Evolutionary conservation across 2,329 filamentous ascomycete genomes (phyloP), one percentile per base, ranked within the genome.

Genomic region (Tympanopsis confertula): DNA sequence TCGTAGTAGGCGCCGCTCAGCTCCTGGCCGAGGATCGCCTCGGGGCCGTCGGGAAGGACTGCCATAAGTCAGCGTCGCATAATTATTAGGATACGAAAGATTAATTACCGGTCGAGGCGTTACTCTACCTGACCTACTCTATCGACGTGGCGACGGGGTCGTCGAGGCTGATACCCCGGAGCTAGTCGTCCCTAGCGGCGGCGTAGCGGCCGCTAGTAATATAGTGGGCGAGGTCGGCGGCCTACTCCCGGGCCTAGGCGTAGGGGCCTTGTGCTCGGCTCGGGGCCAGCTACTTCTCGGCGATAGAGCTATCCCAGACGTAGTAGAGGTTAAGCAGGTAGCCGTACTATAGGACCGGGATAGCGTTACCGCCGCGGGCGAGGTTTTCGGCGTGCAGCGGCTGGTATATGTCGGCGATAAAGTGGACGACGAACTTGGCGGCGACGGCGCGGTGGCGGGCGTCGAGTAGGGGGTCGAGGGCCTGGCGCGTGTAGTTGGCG

Each of bases 231-330:
- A 85, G 63, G 38, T 64, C 56, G n/a, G 61, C 58, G 1, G 78
- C 72, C 71, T 78, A 82, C 30, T 51, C 52, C 37, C 61, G 53
- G 2, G 74, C 76, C 35, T 67, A 59, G 4, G 55, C 53, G 41
- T 69, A 74, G 1, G 53, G 68, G 54, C 56, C 62, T 54, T 50
- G 71, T 5, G 37, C 58, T 28, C 62, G 58, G 32, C 61, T 52
- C n/a, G 67, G 72, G 2, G 78, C 78, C 1, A 80, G 61, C 48
- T 73, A 58, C 50, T 78, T 72, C 57, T 82, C 78, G 1, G 74
- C 68, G 43, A 86, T 85, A 45, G 69, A 72, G 38, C 70, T 74
- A 51, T 86, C 82, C 82, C 82, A 86, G 13, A 85, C 72, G 41
- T 79, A 69, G 50, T 86, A 82, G 30, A 86, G 65, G 50, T 86